Percentiles rank a stretch among this genome's conserved stretches.
Evolutionary conservation across 768 basidiomycete genomes (phyloP).

Genomic region (Leucocoprinus leucothites): DNA sequence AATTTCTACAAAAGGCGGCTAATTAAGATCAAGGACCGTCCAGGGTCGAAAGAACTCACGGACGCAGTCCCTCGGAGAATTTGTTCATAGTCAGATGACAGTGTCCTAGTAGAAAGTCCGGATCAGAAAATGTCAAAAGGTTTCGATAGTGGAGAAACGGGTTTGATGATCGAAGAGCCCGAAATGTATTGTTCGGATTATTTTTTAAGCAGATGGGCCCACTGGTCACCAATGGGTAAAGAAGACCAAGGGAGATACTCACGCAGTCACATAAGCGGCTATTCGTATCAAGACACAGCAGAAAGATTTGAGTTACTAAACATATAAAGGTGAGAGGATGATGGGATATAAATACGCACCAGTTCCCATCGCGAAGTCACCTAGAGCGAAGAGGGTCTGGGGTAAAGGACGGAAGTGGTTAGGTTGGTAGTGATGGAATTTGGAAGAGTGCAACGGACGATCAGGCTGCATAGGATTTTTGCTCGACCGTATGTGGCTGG

Average conservation of each 20-base stretch:
- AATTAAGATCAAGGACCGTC: too few relatives aligned
- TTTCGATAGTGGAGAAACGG: neutral
- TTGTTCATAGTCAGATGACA: too few relatives aligned
- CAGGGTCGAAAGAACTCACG: too few relatives aligned
- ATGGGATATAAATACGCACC: neutral
- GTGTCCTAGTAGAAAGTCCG: neutral
- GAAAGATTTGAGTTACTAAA: neutral
- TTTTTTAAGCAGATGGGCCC: too few relatives aligned
- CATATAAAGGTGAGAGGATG: neutral
- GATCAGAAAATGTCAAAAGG: too few relatives aligned
- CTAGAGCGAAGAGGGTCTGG: slow-evolving; percentile 7
- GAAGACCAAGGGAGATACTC: neutral
- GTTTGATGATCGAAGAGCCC: neutral
- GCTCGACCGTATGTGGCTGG: slow-evolving; percentile 4
- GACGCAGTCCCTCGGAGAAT: too few relatives aligned
- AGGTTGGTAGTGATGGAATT: neutral
- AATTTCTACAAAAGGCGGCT: neutral
- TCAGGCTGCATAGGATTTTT: slow-evolving; percentile 1
- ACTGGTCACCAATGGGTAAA: too few relatives aligned
- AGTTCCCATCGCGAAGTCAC: slow-evolving; percentile 10
- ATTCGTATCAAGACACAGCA: neutral
- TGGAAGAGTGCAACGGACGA: neutral
- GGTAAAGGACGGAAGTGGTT: neutral
- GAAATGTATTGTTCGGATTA: neutral
- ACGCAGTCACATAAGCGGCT: slow-evolving; percentile 8